A percentile compares a stretch with the other conserved stretches of the same genome.
These are phyloP conservation scores for Mayamaea pseudoterrestris DNA, from an alignment of 108 stramenopile species.

Conservation along the genomic window DNA sequence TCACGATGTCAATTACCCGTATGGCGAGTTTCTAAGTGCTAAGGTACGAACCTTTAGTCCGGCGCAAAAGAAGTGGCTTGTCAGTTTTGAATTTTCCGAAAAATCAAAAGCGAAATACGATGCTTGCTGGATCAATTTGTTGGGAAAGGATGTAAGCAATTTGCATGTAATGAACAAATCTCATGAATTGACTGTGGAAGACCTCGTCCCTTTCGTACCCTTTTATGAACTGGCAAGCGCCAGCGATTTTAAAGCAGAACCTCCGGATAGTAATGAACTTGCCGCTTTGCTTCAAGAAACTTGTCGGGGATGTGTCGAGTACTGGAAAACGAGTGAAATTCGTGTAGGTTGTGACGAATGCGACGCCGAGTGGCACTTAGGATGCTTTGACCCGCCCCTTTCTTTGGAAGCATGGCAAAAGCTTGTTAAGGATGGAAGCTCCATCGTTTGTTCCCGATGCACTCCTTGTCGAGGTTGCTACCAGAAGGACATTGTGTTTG, in stretches of 20 bases:
- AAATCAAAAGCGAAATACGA: constrained; percentile 28
- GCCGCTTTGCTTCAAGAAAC: constrained; percentile 9
- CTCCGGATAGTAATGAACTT: constrained; percentile 5
- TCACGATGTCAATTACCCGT: constrained; percentile 50
- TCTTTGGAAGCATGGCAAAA: constrained; percentile 18
- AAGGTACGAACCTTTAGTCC: constrained; percentile 25
- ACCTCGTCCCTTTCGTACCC: constrained; percentile 36
- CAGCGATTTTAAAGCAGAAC: neutral
- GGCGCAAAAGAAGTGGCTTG: constrained; percentile 35
- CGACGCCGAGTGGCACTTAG: constrained; percentile 25
- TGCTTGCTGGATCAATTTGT: constrained; percentile 41
- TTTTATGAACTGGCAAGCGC: constrained; percentile 14
- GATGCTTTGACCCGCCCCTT: constrained; percentile 42
- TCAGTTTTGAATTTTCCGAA: constrained; percentile 30
- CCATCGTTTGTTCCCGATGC: constrained; percentile 30
- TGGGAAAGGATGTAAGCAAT: constrained; percentile 20
- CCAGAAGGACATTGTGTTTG: constrained; percentile 41
- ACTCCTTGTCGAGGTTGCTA: constrained; percentile 39
- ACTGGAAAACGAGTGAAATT: constrained; percentile 19
- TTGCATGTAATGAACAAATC: constrained; percentile 4
- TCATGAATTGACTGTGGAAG: constrained; percentile 9
- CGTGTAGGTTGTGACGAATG: constrained; percentile 26
- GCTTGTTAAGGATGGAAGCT: constrained; percentile 10
- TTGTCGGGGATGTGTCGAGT: constrained; percentile 38
- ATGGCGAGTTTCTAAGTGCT: constrained; percentile 45